A percentile compares a stretch with the other conserved stretches of the same genome.
Evolutionary conservation across 768 basidiomycete genomes (phyloP).

Genomic region (button mushroom (Agaricus bisporus)): DNA sequence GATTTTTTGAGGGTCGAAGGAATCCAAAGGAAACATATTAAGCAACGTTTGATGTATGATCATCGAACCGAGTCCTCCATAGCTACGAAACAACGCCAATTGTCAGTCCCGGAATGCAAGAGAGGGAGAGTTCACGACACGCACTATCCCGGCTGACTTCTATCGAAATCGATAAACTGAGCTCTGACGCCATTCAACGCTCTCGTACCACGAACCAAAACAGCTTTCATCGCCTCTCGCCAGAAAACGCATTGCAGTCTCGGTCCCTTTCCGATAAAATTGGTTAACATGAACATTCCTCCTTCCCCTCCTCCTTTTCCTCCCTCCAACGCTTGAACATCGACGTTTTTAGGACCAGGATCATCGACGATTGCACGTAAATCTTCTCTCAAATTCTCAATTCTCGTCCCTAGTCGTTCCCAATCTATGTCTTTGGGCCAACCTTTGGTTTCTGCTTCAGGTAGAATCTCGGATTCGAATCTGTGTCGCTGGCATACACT

Average conservation of each 20-base stretch:
- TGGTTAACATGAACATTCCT: conserved; percentile 16
- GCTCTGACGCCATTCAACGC: conserved; percentile 62
- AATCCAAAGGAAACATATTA: conserved; percentile 62
- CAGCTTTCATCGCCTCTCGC: conserved; percentile 55
- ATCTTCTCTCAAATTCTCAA: conserved; percentile 40
- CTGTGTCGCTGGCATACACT: conserved; percentile 72
- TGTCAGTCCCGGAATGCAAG: background rate
- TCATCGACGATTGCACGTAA: conserved; percentile 52
- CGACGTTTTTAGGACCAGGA: conserved; percentile 21
- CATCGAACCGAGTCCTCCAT: conserved; percentile 79
- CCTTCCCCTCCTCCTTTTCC: conserved; percentile 7
- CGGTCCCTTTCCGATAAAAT: conserved; percentile 20
- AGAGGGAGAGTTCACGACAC: conserved; percentile 24
- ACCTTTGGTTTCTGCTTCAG: conserved; percentile 60
- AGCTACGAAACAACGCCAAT: conserved; percentile 38
- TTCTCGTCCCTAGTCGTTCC: conserved; percentile 42
- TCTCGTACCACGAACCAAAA: conserved; percentile 60
- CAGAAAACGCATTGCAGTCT: conserved; percentile 54
- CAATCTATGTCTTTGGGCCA: conserved; percentile 79
- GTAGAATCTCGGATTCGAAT: conserved; percentile 69
- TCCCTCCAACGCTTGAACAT: background rate
- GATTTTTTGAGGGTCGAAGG: conserved; percentile 46
- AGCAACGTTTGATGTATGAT: conserved; percentile 76
- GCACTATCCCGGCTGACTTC: conserved; percentile 87
- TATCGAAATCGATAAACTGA: conserved; percentile 76